Base-by-base conservation (phyloP, 495 filamentous ascomycete species). In the Neohortaea acidophila region DNA sequence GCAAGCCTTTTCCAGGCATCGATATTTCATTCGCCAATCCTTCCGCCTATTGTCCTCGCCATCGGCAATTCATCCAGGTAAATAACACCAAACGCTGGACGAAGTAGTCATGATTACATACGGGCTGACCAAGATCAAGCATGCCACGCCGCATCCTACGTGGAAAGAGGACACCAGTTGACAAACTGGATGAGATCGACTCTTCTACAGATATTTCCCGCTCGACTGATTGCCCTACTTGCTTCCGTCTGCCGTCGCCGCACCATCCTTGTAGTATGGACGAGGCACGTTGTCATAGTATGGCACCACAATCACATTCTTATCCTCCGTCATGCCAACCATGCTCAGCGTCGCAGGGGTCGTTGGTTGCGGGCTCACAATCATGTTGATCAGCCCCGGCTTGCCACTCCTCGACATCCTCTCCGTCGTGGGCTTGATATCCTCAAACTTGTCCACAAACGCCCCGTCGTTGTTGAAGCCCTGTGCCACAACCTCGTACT, bases 261-360 rank as follows among this genome's bases (percentile, higher is more conserved):
- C 21, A 10, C 30, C 12, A 32, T 20, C 21, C 44, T 39, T 42
- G 33, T 52, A 55, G 36, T 34, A 47, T 10, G 49, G 45, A 22
- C 45, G 22, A 2, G 52, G 45, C 20, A 52, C 21, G 44, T 55
- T 55, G 36, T 55, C 49, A 38, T 52, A 52, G 39, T 55, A 55
- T 8, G 52, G 52, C 15, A 55, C 52, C 0, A 50, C 52, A 36
- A 55, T 55, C 1, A 50, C 43, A 38, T 55, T 41, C 44, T 37
- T 33, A 38, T 52, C 49, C 1, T 47, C 41, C 14, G 41, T 47
- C 40, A 27, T 41, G n/a, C 45, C 47, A 2, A 53, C 50, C 50
- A 52, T 52, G 7, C 27, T 36, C 39, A 28, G 46, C 26, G 51
- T 54, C 14, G 29, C 37, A 26, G 32, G 34, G 9, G 44, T 42